Conservation (phyloP, 805 yeast genomes). For the Myxozyma udenii region DNA sequence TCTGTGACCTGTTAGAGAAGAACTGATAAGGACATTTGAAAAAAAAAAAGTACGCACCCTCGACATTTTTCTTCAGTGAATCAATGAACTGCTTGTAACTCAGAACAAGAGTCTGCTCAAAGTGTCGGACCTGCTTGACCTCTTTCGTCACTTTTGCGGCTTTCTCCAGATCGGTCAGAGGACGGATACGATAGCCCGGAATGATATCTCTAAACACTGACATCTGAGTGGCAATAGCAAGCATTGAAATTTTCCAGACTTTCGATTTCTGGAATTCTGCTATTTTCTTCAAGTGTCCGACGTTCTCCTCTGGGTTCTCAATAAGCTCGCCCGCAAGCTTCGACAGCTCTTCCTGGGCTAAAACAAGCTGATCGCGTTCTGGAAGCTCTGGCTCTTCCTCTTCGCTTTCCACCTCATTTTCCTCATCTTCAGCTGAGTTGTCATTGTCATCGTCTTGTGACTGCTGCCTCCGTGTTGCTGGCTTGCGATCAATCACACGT, state of each 20-base stretch:
- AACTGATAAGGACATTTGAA: neutral
- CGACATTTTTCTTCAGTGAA: slow-evolving; percentile 46
- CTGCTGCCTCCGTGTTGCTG: too few relatives aligned
- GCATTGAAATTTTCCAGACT: slow-evolving; percentile 44
- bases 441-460: too few relatives aligned
- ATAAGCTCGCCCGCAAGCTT: slow-evolving; percentile 69
- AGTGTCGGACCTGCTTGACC: slow-evolving; percentile 68
- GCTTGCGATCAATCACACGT: slow-evolving; percentile 48
- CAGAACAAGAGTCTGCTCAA: slow-evolving; percentile 72
- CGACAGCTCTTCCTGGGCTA: slow-evolving; percentile 80
- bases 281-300: slow-evolving; percentile 31
- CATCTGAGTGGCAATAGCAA: slow-evolving; percentile 73
- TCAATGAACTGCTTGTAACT: slow-evolving; percentile 69
- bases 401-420: slow-evolving; percentile 33
- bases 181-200: slow-evolving; percentile 74
- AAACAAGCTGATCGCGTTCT: slow-evolving; percentile 53
- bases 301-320: slow-evolving; percentile 88
- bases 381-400: slow-evolving; percentile 47
- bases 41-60: slow-evolving; percentile 28
- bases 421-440: slow-evolving; percentile 21
- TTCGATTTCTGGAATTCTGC: neutral
- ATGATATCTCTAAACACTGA: slow-evolving; percentile 81
- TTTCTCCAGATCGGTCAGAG: slow-evolving; percentile 75
- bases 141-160: slow-evolving; percentile 81
- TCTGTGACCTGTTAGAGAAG: too few relatives aligned